Evolutionary conservation across 2,329 filamentous ascomycete genomes (phyloP).

Genomic region (Botrytis deweyae): DNA sequence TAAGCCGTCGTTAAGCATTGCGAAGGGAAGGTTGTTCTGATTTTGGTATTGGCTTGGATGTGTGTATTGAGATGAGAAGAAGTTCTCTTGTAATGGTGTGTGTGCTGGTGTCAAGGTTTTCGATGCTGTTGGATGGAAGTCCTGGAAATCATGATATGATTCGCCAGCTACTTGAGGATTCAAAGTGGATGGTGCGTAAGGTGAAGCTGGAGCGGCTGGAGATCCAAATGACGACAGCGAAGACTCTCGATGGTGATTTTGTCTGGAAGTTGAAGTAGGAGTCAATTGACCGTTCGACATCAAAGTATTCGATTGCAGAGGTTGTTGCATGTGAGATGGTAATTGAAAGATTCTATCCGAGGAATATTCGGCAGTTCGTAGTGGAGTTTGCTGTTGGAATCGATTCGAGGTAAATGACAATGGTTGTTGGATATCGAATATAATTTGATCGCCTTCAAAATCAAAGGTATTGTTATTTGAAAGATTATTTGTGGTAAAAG

Average conservation of each 20-base stretch:
- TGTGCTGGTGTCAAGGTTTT: slow-evolving; percentile 40
- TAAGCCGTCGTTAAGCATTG: slow-evolving; percentile 35
- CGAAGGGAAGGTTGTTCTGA: slow-evolving; percentile 27
- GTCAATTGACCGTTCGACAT: slow-evolving; percentile 39
- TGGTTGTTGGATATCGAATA: slow-evolving; percentile 32
- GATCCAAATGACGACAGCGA: slow-evolving; percentile 62
- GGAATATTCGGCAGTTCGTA: slow-evolving; percentile 20
- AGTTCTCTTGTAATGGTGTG: slow-evolving; percentile 37
- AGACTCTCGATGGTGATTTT: slow-evolving; percentile 56
- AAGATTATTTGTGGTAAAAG: slow-evolving; percentile 24
- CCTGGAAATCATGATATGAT: slow-evolving; percentile 43
- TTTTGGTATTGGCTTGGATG: slow-evolving; percentile 39
- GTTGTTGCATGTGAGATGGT: slow-evolving; percentile 37
- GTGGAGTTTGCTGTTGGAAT: not conserved
- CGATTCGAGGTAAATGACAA: not conserved
- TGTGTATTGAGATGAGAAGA: slow-evolving; percentile 41
- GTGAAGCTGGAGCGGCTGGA: slow-evolving; percentile 55
- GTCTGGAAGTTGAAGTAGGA: slow-evolving; percentile 37
- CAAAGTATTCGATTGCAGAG: slow-evolving; percentile 34
- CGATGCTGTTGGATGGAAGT: slow-evolving; percentile 37
- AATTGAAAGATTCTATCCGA: slow-evolving; percentile 23
- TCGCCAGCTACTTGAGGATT: slow-evolving; percentile 58
- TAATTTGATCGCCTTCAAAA: slow-evolving; percentile 31
- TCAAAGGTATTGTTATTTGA: slow-evolving; percentile 28
- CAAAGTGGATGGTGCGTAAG: slow-evolving; percentile 54